Evolutionary conservation across 1,139 yeast genomes (phyloP), one percentile per base, ranked within the genome.

Genomic region (Komagataea norvegica): DNA sequence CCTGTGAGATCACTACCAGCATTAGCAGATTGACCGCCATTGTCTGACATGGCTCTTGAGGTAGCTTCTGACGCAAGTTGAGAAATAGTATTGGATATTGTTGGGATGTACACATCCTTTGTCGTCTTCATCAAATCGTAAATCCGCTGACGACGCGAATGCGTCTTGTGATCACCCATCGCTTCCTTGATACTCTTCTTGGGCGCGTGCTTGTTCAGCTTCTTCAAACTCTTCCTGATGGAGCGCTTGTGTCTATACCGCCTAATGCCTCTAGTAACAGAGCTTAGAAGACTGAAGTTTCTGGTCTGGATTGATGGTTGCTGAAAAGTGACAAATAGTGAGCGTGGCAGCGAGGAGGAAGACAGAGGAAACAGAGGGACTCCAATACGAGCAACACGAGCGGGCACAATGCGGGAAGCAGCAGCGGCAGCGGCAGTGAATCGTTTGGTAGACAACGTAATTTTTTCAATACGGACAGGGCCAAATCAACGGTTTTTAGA

Each of bases 41-140:
- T 34, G 22, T 48, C 45, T 13, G 44, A 42, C 5, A 52, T 25
- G 4, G 55, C 55, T 20, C 41, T 42, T 2, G 61, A 50, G 1
- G 73, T 61, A 3, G 72, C 74, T 5, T 72, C 77, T 2, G 68
- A 47, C 1, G 80, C 78, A 25, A 73, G 52, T 45, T 65, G 76
- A 2, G 72, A 51, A 15, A 77, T 70, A 0, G 77, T 67, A 13
- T 67, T 67, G 2, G 77, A 61, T 19, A 75, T 41, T 8, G 67
- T 62, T 3, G 83, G 83, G 16, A 78, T 66, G 50, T 78, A 78
- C 3, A 68, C 68, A 43, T 77, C 81, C 48, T 76, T 66, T 8
- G 84, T 77, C 9, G 72, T 69, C 45, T 65, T 69, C 41, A 80
- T 74, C 25, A 77, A 51, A 16, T 78, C 79, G 27, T 45, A 46